phyloP scores from a whole-genome alignment of 306 rosid genomes.

The Dryas alaskensis region DNA sequence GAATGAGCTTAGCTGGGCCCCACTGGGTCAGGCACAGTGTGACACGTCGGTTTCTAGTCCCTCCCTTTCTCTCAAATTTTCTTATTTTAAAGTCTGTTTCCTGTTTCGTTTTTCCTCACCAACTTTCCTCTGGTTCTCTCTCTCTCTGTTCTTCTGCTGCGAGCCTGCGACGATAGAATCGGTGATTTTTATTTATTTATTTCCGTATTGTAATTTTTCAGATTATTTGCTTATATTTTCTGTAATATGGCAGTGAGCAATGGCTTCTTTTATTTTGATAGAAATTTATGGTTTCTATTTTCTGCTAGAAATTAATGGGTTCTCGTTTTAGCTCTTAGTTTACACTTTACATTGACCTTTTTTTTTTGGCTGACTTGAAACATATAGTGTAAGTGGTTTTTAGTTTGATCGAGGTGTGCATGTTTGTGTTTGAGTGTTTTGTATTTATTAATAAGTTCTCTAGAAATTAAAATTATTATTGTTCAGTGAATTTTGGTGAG shows the following conservation, averaged over 20 bases:
- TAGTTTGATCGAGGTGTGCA: background rate
- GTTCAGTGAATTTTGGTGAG: background rate
- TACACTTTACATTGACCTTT: too few relatives aligned
- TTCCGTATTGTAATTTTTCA: background rate
- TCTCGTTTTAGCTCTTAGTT: too few relatives aligned
- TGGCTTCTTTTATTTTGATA: background rate
- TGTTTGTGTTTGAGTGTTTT: background rate
- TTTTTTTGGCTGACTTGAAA: background rate
- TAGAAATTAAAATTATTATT: background rate
- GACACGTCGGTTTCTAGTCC: constrained; percentile 18
- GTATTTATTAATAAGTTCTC: background rate
- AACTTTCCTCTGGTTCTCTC: constrained; percentile 16
- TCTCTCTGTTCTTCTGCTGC: background rate
- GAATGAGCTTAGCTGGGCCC: constrained; percentile 30
- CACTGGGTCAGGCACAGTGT: constrained; percentile 7
- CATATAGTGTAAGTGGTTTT: background rate
- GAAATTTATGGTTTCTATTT: background rate
- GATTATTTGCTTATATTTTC: background rate
- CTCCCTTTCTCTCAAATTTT: background rate
- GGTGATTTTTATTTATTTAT: background rate
- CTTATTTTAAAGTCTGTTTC: constrained; percentile 26
- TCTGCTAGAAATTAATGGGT: too few relatives aligned
- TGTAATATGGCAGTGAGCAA: background rate
- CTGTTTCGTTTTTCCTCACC: constrained; percentile 2
- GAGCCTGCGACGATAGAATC: background rate